phyloP scores from a whole-genome alignment of 768 basidiomycete genomes.

The Amanita rimosa region DNA sequence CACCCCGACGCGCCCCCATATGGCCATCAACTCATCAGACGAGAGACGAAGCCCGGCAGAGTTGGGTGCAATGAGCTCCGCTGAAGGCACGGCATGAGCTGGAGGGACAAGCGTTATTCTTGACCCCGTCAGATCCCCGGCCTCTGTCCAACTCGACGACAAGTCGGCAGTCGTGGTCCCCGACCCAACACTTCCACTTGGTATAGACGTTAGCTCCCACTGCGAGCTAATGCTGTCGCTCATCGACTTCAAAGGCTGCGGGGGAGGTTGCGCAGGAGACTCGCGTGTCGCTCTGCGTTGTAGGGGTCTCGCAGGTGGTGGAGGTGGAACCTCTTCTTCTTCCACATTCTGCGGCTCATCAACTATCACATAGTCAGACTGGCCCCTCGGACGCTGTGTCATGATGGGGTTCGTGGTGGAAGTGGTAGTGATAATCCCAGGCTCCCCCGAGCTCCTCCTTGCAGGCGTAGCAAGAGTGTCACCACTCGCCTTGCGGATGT shows the following conservation, averaged over 20 bases:
- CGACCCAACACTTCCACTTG: conserved; percentile 43
- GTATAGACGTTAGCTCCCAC: conserved; percentile 59
- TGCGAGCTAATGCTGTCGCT: conserved; percentile 33
- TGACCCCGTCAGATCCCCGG: conserved; percentile 20
- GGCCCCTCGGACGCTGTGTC: conserved; percentile 11
- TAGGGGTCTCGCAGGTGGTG: conserved; percentile 30
- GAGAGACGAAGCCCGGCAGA: conserved; percentile 27
- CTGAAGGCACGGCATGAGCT: conserved; percentile 13
- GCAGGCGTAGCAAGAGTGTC: conserved; percentile 1
- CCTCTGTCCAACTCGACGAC: conserved; percentile 58
- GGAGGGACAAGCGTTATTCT: conserved; percentile 4
- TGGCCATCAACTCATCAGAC: conserved; percentile 54
- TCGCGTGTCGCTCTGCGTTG: conserved; percentile 28
- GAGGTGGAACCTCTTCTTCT: conserved; percentile 22
- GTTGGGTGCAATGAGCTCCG: conserved; percentile 11
- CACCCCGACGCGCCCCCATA: conserved; percentile 68
- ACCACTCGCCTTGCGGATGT: background rate
- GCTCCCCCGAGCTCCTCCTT: conserved; percentile 7
- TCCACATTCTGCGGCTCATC: conserved; percentile 30
- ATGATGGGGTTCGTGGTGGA: background rate
- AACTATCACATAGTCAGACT: conserved; percentile 54
- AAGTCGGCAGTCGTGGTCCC: conserved; percentile 24
- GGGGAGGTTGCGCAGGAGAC: conserved; percentile 18
- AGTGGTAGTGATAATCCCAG: background rate
- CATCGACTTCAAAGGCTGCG: conserved; percentile 16